Evolutionary conservation across 345 rosid genomes (phyloP), one percentile per base, ranked within the genome.

Genomic region (Lepidium sativum): DNA sequence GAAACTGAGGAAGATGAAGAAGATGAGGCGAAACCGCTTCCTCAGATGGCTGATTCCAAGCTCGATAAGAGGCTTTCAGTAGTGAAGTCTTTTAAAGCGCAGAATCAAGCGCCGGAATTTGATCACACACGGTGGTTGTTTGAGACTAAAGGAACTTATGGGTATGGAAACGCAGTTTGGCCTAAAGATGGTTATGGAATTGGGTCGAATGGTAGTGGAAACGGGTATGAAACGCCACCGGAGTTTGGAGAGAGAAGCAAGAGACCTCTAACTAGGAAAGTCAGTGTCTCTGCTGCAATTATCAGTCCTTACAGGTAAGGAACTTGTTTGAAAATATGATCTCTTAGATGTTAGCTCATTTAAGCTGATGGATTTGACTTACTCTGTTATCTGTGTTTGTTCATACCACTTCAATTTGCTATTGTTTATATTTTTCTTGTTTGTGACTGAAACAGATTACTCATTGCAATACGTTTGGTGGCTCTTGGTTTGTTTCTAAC

Each of bases 111-210:
- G 4, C 83, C 78, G 1, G 91, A 87, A 37, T 87, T 87, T 41
- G 95, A 87, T 73, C 95, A 87, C 27, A 80, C 85, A 0, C 64
- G 88, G 18, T 87, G 91, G 91, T 70, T 87, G 85, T 87, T 87
- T 53, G 91, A 87, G 82, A 87, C 95, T 14, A 87, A 84, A 69
- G 95, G 88, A 13, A 87, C 95, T 64, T 87, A 87, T 43, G 88
- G 95, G 3, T 87, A 87, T 63, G 88, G 95, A 4, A 87, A 84
- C 32, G 95, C 95, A 0, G 81, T 87, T 70, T 84, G 95, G 91
- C 95, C 88, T 63, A 87, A 87, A 73, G 88, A 87, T 60, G 88
- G 82, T 12, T 81, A 80, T 75, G 94, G 84, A 11, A 78, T 54
- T 32, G 87, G 86, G 38, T 70, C 80, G 6, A 83, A 83, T 63